Conservation (phyloP, 2,329 filamentous ascomycete genomes). For the Aspergillus fumigatiaffinis region DNA sequence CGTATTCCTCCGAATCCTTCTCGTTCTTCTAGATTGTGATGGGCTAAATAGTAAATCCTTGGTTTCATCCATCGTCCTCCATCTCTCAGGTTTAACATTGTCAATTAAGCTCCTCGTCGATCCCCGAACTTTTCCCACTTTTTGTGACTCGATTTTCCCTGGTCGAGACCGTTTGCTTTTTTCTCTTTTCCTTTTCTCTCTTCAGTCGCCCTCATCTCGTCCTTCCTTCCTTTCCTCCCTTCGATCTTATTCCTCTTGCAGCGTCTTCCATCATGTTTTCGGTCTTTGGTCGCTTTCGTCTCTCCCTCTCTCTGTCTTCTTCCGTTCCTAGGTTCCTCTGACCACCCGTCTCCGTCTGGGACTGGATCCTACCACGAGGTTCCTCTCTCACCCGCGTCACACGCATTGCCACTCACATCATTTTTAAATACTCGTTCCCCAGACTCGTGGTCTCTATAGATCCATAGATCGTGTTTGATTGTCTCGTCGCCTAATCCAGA, state of each 20-base stretch:
- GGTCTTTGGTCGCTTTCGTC: background rate
- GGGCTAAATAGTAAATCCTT: background rate
- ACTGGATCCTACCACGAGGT: background rate
- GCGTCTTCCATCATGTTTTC: slow-evolving; percentile 1
- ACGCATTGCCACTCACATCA: background rate
- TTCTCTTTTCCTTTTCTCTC: slow-evolving; percentile 5
- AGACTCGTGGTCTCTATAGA: background rate
- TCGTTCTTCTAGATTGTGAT: background rate
- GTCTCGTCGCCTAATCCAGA: background rate
- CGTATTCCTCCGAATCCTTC: background rate
- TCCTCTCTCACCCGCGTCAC: background rate
- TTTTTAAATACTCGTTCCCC: background rate
- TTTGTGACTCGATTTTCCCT: background rate
- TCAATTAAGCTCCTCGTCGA: slow-evolving; percentile 13
- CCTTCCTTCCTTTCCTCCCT: slow-evolving; percentile 2
- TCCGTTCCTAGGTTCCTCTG: background rate
- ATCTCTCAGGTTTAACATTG: background rate
- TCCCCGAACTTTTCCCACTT: background rate
- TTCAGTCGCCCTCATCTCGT: background rate
- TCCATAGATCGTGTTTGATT: background rate
- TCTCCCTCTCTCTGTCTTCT: background rate
- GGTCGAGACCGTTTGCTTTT: slow-evolving; percentile 1
- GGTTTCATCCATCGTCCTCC: slow-evolving; percentile 4
- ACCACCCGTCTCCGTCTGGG: background rate
- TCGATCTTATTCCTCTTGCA: slow-evolving; percentile 4